Base-by-base conservation (phyloP, 306 rosid species). In the Begonia fuchsioides region DNA sequence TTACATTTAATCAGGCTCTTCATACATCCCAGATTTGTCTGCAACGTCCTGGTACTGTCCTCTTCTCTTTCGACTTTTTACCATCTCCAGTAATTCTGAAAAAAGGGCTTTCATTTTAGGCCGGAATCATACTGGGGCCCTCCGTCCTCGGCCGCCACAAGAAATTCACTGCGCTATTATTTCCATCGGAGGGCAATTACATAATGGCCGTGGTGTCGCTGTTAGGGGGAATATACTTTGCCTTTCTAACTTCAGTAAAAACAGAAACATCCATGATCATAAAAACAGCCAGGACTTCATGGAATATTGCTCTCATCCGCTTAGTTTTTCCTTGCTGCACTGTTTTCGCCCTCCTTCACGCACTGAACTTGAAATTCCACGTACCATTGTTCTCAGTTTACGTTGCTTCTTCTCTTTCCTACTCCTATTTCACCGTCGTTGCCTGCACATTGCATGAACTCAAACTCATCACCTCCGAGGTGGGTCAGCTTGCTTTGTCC, bases 61-160 rank as follows among this genome's bases (percentile, higher is more conserved):
- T n/a, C n/a, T n/a, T n/a, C 26, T 19, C 26, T 19, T 19, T 4
- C 26, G n/a, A n/a, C n/a, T n/a, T 19, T 19, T 19, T 19, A 2
- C 26, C 26, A 2, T 19, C n/a, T n/a, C n/a, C n/a, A n/a, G n/a
- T n/a, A 9, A 4, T 19, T 19, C 26, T 19, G 26, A 19, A 3
- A 19, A 19, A 19, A 19, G 3, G 3, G 26, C 3, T 19, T 19
- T 19, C 26, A 19, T 19, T 19, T 19, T 20, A 87, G 97, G 95
- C 82, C 13, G 97, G 93, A 9, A 70, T 84, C 2, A 51, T 88
- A 18, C 2, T 88, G 45, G 97, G 95, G 43, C 95, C 97, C 12
- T 66, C 90, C 0, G 60, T 81, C 55, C 52, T 88, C 9, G 81
- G 86, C 8, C 68, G 63, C 51, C 59, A 17, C 53, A 56, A 38